Conservation (phyloP, 208 protist genomes). For the Crithidia expoeki region DNA sequence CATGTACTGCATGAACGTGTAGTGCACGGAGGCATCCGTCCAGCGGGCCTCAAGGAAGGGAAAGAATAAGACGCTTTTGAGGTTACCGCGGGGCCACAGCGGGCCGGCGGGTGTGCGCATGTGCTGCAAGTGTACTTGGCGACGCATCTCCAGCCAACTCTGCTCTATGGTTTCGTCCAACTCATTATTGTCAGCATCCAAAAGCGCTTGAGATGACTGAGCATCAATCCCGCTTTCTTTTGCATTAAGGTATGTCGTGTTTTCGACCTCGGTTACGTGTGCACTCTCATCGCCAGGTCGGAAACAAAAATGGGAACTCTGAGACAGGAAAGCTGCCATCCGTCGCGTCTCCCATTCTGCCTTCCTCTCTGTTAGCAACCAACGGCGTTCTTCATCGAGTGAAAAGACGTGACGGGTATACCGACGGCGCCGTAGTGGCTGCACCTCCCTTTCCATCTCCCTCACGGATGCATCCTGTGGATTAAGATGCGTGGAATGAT, state of each 20-base stretch:
- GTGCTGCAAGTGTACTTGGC: not conserved
- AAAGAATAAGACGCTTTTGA: not conserved
- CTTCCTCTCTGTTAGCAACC: not conserved
- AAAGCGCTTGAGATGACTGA: not conserved
- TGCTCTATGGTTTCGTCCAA: not conserved
- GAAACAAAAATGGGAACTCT: too few species aligned
- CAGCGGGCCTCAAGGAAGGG: not conserved
- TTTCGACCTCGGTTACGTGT: too few species aligned
- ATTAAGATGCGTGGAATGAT: not conserved
- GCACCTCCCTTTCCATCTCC: conserved; percentile 18
- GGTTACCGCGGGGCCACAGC: conserved; percentile 1
- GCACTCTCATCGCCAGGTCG: too few species aligned
- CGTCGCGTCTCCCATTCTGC: conserved; percentile 2
- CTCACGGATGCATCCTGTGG: not conserved
- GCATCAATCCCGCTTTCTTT: not conserved
- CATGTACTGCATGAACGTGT: conserved; percentile 1
- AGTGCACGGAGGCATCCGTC: not conserved
- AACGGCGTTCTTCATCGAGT: conserved; percentile 3
- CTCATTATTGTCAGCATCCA: not conserved
- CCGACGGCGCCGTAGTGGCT: conserved; percentile 21
- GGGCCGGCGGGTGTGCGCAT: conserved; percentile 24
- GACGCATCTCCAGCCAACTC: conserved; percentile 15
- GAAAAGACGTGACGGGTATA: conserved; percentile 33
- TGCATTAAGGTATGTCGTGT: too few species aligned
- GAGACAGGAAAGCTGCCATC: too few species aligned